Conservation (phyloP, 208 protist species). For the Trypanosoma cruzi region DNA sequence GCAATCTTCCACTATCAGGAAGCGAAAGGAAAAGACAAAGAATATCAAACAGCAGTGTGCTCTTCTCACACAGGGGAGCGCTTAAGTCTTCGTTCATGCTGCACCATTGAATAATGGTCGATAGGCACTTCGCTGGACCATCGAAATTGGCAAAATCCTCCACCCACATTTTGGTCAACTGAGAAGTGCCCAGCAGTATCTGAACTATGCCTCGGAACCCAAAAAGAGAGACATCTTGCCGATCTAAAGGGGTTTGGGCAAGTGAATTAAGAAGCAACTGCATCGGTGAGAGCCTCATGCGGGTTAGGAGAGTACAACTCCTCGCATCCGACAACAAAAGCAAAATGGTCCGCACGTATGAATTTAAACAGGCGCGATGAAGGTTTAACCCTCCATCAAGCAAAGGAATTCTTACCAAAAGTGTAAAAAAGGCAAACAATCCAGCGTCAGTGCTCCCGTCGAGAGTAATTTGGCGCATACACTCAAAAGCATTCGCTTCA, state of each 20-base stretch:
- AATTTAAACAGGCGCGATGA: slow-evolving; percentile 9
- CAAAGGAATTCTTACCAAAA: slow-evolving; percentile 15
- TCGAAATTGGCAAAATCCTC: slow-evolving; percentile 25
- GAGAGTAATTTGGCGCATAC: slow-evolving; percentile 10
- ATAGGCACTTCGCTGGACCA: slow-evolving; percentile 24
- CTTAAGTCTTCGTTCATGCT: slow-evolving; percentile 11
- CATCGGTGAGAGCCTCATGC: slow-evolving; percentile 21
- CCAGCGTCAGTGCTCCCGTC: slow-evolving; percentile 1
- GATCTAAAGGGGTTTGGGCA: not conserved
- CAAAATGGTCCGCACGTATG: slow-evolving; percentile 22
- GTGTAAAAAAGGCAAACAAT: slow-evolving; percentile 20
- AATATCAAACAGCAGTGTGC: slow-evolving; percentile 30
- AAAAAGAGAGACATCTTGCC: slow-evolving; percentile 12
- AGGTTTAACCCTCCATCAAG: slow-evolving; percentile 2
- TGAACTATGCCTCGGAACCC: slow-evolving; percentile 26
- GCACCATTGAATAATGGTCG: slow-evolving; percentile 14
- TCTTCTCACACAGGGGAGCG: not conserved
- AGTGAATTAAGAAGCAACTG: slow-evolving; percentile 19
- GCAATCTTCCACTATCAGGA: slow-evolving; percentile 12
- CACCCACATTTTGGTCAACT: slow-evolving; percentile 29
- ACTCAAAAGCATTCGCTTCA: slow-evolving; percentile 20
- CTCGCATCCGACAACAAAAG: slow-evolving; percentile 27
- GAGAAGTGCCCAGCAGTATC: slow-evolving; percentile 25
- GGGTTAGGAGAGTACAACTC: slow-evolving; percentile 20
- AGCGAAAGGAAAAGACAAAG: slow-evolving; percentile 32